Evolutionary conservation across 352 stramenopile species (phyloP).

Genomic region (Globisporangium carolinianum): DNA sequence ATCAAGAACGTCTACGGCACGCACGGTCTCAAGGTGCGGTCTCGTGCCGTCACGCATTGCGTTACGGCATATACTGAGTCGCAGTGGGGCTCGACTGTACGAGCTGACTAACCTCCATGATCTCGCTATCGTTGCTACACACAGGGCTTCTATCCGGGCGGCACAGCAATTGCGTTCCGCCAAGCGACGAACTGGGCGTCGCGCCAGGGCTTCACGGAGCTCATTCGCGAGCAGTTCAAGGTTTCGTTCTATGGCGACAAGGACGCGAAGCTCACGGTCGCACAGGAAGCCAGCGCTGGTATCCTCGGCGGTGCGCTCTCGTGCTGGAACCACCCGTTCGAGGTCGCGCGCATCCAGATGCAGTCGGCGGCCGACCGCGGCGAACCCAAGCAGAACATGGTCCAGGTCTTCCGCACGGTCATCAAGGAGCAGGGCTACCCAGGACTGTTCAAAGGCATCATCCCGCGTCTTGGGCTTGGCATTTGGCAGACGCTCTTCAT

Average conservation of each 20-base stretch:
- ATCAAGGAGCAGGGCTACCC: constrained; percentile 75
- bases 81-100: too few species aligned
- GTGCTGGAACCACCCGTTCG: constrained; percentile 92
- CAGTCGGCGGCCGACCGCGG: constrained; percentile 84
- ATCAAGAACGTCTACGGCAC: constrained; percentile 80
- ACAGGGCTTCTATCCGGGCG: constrained; percentile 84
- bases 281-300: constrained; percentile 78
- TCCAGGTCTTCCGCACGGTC: constrained; percentile 84
- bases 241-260: constrained; percentile 74
- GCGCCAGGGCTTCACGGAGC: constrained; percentile 87
- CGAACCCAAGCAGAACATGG: constrained; percentile 87
- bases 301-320: constrained; percentile 82
- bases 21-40: constrained; percentile 59
- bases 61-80: too few species aligned
- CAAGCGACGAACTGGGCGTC: constrained; percentile 91
- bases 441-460: constrained; percentile 89
- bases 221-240: constrained; percentile 82
- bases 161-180: constrained; percentile 87
- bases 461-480: constrained; percentile 76
- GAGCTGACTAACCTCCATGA: too few species aligned
- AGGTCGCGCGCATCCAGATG: constrained; percentile 91
- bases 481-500: constrained; percentile 93
- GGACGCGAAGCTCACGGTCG: constrained; percentile 84
- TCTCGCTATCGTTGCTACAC: too few species aligned
- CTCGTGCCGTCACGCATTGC: too few species aligned